These are phyloP conservation scores for Musa troglodytarum DNA, from an alignment of 176 grass and related monocot genomes.

Conservation along the genomic window DNA sequence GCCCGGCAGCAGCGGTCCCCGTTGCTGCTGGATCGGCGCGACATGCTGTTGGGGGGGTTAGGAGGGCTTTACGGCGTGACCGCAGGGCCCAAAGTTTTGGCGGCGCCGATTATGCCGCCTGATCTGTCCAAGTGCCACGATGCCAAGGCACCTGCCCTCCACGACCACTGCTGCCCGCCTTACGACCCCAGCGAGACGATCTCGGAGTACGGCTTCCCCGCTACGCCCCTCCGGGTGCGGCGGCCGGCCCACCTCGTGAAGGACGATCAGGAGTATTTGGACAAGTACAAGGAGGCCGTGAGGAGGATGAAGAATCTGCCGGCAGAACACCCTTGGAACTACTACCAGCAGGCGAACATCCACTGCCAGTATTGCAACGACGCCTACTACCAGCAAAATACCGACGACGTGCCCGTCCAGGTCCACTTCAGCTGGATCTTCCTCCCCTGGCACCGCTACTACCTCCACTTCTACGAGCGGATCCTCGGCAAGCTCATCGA, in stretches of 20 bases:
- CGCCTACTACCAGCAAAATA: not conserved
- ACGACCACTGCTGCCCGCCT: constrained; percentile 9
- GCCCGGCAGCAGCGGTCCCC: not conserved
- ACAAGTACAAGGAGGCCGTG: constrained; percentile 2
- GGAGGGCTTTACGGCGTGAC: constrained; percentile 13
- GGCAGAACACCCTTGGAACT: not conserved
- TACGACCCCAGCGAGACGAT: not conserved
- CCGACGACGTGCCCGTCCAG: not conserved
- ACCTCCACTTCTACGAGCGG: constrained; percentile 18
- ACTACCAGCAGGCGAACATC: constrained; percentile 7
- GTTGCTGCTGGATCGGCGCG: constrained; percentile 18
- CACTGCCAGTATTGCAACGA: constrained; percentile 15
- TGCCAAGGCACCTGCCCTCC: not conserved
- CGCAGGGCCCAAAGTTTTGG: not conserved
- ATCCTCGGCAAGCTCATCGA: constrained; percentile 19
- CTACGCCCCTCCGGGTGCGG: constrained; percentile 12
- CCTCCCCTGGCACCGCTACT: constrained; percentile 16
- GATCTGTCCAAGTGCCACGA: constrained; percentile 24
- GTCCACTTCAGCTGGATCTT: constrained; percentile 10
- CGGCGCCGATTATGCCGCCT: constrained; percentile 13
- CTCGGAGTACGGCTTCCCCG: constrained; percentile 11
- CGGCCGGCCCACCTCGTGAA: constrained; percentile 1
- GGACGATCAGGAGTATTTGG: constrained; percentile 1
- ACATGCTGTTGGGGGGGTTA: constrained; percentile 24
- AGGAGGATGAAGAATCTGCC: constrained; percentile 2